These are phyloP conservation scores for Aspergillus affinis DNA, from an alignment of 495 filamentous ascomycete genomes.

Conservation along the genomic window DNA sequence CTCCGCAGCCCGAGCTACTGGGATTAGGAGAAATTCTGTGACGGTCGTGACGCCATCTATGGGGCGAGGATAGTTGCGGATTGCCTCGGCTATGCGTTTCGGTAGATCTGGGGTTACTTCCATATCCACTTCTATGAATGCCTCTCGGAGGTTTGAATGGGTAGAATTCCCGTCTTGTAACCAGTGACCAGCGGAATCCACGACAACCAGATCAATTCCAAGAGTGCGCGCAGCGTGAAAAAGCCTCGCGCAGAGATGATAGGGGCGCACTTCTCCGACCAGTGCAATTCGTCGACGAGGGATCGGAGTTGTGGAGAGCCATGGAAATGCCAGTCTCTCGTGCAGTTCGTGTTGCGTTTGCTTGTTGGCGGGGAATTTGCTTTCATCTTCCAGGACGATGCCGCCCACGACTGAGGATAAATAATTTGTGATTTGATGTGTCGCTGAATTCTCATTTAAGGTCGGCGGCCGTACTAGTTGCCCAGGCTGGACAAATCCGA, in stretches of 20 bases:
- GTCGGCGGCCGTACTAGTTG: not conserved
- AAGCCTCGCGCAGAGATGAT: too few species aligned
- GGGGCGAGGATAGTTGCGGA: not conserved
- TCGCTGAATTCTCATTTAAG: not conserved
- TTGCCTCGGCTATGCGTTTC: not conserved
- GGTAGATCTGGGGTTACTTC: not conserved
- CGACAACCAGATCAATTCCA: not conserved
- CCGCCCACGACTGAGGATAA: too few species aligned
- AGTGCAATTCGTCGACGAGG: too few species aligned
- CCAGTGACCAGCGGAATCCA: conserved; percentile 1
- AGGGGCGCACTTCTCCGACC: too few species aligned
- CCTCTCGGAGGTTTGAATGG: not conserved
- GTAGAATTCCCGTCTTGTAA: not conserved
- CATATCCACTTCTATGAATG: not conserved
- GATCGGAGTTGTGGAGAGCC: too few species aligned
- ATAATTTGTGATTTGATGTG: not conserved
- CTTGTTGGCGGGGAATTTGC: too few species aligned
- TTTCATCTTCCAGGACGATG: too few species aligned
- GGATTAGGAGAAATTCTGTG: not conserved
- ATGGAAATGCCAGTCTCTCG: too few species aligned
- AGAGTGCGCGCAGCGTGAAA: not conserved
- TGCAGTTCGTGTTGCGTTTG: too few species aligned
- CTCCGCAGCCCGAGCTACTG: not conserved
- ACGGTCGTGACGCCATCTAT: not conserved
- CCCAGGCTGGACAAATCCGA: not conserved